Evolutionary conservation across 208 protist species (phyloP), one percentile per base, ranked within the genome.

Genomic region (Crithidia brevicula): DNA sequence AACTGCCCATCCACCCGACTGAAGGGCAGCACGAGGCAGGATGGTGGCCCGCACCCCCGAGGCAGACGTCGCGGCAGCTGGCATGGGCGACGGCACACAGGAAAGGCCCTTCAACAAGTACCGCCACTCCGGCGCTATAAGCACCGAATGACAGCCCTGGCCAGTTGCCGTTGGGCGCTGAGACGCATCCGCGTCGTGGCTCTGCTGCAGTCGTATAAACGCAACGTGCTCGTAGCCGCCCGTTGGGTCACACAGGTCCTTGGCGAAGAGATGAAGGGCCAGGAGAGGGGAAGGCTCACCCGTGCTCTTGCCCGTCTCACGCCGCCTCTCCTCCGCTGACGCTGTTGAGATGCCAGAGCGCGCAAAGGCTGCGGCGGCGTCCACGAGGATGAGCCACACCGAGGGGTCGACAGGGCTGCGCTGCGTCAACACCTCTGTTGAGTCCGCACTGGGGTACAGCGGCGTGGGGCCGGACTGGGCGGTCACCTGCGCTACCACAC

Each of bases 381-480:
- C 80, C 22, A 92, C 66, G 23, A 95, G 52, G 10, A 95, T 73
- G 16, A 93, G 71, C 56, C 86, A 79, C 27, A 90, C 79, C 30
- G 74, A 66, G n/a, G 75, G 51, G 46, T 92, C 74, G 16, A 60
- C 57, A 23, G 62, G 62, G 51, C 85, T 91, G 42, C 76, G 82
- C 70, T 95, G 87, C 6, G 86, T 59, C 11, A 95, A 66, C n/a
- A 95, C 59, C 71, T 86, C 71, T 15, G 67, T 62, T 5, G 72
- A n/a, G 50, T 82, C 73, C 16, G 77, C 46, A 6, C 82, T 51
- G 4, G 89, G 89, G 13, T 61, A 33, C 27, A 34, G 22, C 16
- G 83, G 87, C 13, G 52, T 82, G 69, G 30, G 53, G 25, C 63
- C 56, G 46, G 16, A 60, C 45, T 60, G 72, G 62, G 40, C 62